Percentiles rank a stretch among this genome's conserved stretches.
These are phyloP conservation scores for Citropsis articulata DNA, from an alignment of 345 rosid genomes.

Conservation along the genomic window DNA sequence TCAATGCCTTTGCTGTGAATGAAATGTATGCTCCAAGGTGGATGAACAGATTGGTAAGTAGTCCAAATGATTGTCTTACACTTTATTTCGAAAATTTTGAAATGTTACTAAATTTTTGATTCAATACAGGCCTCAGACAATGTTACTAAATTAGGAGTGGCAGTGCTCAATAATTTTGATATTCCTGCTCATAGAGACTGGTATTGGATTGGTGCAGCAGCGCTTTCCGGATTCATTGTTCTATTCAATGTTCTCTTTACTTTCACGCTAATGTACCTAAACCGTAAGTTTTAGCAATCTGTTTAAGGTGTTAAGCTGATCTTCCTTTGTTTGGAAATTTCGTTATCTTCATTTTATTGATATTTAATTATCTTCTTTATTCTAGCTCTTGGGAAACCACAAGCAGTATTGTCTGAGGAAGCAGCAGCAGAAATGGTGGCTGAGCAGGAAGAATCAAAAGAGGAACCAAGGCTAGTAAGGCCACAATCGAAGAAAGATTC, in stretches of 20 bases:
- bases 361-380: not conserved
- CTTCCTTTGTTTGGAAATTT: not conserved
- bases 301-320: not conserved
- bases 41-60: constrained; percentile 59
- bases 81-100: not conserved
- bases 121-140: constrained; percentile 44
- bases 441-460: constrained; percentile 25
- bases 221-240: constrained; percentile 55
- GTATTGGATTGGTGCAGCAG: constrained; percentile 83
- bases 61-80: too few relatives aligned
- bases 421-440: constrained; percentile 33
- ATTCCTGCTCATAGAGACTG: constrained; percentile 52
- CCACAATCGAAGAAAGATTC: constrained; percentile 27
- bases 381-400: constrained; percentile 66
- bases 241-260: constrained; percentile 79
- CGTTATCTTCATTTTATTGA: constrained; percentile 1
- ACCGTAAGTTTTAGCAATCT: constrained; percentile 41
- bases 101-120: not conserved
- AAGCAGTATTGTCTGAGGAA: constrained; percentile 62
- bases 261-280: constrained; percentile 58
- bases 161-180: constrained; percentile 52
- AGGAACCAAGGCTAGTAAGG: constrained; percentile 27
- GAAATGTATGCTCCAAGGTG: constrained; percentile 84
- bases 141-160: constrained; percentile 49
- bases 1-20: constrained; percentile 63